phyloP scores from a whole-genome alignment of 805 yeast genomes.

The Wickerhamiella azyma region DNA sequence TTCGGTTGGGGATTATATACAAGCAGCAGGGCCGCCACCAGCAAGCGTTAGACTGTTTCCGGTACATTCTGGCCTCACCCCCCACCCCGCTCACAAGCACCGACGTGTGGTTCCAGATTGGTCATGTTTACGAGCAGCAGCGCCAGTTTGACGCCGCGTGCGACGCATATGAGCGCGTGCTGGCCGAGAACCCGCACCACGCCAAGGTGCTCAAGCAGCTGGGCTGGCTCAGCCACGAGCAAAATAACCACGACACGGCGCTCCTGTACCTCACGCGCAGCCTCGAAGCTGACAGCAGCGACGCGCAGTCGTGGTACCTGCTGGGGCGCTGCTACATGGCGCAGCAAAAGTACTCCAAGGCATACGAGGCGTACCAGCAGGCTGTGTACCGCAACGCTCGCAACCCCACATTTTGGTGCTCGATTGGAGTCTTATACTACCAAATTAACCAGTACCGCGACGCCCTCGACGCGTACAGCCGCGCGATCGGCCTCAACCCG shows the following conservation, averaged over 20 bases:
- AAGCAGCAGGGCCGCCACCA: conserved; percentile 83
- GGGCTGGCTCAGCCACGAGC: conserved; percentile 82
- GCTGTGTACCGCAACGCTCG: conserved; percentile 94
- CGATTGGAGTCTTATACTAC: conserved; percentile 88
- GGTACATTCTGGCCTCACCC: conserved; percentile 78
- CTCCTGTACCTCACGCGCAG: conserved; percentile 71
- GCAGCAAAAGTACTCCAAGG: conserved; percentile 84
- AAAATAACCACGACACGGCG: conserved; percentile 63
- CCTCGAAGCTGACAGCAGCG: conserved; percentile 74
- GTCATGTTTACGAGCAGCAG: conserved; percentile 87
- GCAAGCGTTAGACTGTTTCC: conserved; percentile 86
- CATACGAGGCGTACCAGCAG: conserved; percentile 96
- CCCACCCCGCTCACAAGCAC: conserved; percentile 94
- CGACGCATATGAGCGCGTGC: conserved; percentile 89
- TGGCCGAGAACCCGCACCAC: conserved; percentile 81
- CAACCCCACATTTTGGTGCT: conserved; percentile 97
- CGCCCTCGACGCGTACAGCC: conserved; percentile 92
- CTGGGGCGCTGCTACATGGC: conserved; percentile 96
- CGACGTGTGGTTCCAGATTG: conserved; percentile 98
- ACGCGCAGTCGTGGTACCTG: conserved; percentile 96
- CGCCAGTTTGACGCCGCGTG: conserved; percentile 83
- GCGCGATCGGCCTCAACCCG: conserved; percentile 92
- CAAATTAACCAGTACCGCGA: conserved; percentile 94
- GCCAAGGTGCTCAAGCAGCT: conserved; percentile 92
- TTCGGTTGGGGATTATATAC: conserved; percentile 89